phyloP scores from a whole-genome alignment of 2,329 filamentous ascomycete species.

The Xylaria sp. region DNA sequence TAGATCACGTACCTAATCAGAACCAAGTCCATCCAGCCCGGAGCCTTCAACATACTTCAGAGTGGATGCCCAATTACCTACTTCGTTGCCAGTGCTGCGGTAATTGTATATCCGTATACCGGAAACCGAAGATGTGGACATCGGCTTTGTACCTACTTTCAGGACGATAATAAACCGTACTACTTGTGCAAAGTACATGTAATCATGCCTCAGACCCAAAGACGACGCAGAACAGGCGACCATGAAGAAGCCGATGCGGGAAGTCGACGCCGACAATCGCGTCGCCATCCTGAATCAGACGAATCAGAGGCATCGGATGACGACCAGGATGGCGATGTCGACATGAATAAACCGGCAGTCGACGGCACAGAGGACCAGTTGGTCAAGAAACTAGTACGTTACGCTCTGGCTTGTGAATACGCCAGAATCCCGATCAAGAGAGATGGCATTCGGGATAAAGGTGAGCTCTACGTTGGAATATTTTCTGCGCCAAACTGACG shows the following conservation, averaged over 20 bases:
- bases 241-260: slow-evolving; percentile 43
- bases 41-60: too few relatives aligned
- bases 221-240: slow-evolving; percentile 37
- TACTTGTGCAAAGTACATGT: background rate
- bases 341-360: slow-evolving; percentile 22
- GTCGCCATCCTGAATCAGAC: slow-evolving; percentile 32
- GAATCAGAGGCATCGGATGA: slow-evolving; percentile 39
- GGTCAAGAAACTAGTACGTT: slow-evolving; percentile 69
- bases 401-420: slow-evolving; percentile 68
- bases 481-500: background rate
- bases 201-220: slow-evolving; percentile 35
- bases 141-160: too few relatives aligned
- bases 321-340: slow-evolving; percentile 29
- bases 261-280: slow-evolving; percentile 32
- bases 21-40: too few relatives aligned
- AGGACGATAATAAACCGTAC: too few relatives aligned
- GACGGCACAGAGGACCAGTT: slow-evolving; percentile 52
- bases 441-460: slow-evolving; percentile 66
- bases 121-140: too few relatives aligned
- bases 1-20: too few relatives aligned
- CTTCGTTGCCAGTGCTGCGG: too few relatives aligned
- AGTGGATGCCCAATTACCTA: too few relatives aligned
- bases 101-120: too few relatives aligned
- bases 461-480: slow-evolving; percentile 40
- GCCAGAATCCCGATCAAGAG: slow-evolving; percentile 62